Percentiles rank a stretch among this genome's conserved stretches.
These are phyloP conservation scores for Asterionellopsis glacialis DNA, from an alignment of 108 stramenopile species.

Conservation along the genomic window DNA sequence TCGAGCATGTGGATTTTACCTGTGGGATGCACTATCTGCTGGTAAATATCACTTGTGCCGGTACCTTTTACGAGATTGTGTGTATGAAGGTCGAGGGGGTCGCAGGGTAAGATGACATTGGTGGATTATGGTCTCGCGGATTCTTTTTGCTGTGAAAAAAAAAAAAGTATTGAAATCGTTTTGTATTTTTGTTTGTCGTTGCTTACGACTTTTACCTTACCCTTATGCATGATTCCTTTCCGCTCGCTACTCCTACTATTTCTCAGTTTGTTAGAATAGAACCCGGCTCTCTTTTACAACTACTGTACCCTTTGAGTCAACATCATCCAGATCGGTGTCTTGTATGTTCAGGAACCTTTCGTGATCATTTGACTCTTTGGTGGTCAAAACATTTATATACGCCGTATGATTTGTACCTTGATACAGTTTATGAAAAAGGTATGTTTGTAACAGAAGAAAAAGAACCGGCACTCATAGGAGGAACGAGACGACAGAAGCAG, in stretches of 20 bases:
- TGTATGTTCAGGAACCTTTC: conserved; percentile 41
- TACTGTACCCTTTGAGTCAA: conserved; percentile 31
- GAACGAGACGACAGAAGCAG: neutral
- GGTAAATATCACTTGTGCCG: conserved; percentile 37
- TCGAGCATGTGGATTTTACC: conserved; percentile 15
- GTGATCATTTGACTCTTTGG: conserved; percentile 45
- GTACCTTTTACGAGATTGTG: conserved; percentile 31
- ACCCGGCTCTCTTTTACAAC: conserved; percentile 39
- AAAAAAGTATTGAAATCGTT: no score
- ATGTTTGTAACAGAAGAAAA: neutral
- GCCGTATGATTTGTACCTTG: conserved; percentile 26
- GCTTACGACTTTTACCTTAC: neutral
- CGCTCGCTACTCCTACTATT: neutral
- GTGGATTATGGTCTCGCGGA: no score
- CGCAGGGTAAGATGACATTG: conserved; percentile 16
- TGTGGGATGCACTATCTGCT: conserved; percentile 31
- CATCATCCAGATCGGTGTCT: conserved; percentile 47
- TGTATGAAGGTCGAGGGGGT: conserved; percentile 50
- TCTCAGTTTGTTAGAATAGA: conserved; percentile 13
- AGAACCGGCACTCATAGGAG: neutral
- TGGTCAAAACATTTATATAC: conserved; percentile 46
- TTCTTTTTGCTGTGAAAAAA: no score
- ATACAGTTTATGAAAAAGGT: neutral
- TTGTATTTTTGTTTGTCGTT: neutral
- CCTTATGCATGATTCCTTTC: neutral